A percentile compares a stretch with the other conserved stretches of the same genome.
These are phyloP conservation scores for Ogataea pini DNA, from an alignment of 805 yeast species.

Conservation along the genomic window DNA sequence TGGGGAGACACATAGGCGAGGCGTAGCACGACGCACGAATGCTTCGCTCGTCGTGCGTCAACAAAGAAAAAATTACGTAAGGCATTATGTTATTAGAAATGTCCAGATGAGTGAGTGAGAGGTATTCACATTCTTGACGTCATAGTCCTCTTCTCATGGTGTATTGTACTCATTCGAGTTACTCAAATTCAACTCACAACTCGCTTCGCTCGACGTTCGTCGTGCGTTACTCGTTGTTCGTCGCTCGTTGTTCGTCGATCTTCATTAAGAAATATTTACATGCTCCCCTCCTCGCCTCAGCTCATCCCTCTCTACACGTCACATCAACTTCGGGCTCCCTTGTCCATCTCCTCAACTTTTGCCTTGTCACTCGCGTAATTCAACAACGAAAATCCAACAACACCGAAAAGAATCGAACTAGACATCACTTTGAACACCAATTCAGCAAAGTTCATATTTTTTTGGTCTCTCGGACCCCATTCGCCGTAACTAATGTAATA, in stretches of 20 bases:
- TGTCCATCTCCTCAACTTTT: constrained; percentile 15
- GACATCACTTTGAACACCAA: constrained; percentile 36
- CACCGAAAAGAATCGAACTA: constrained; percentile 35
- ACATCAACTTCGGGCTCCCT: not conserved
- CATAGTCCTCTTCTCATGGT: too few species aligned
- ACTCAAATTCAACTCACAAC: not conserved
- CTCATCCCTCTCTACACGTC: not conserved
- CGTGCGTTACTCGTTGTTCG: not conserved
- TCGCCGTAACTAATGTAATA: constrained; percentile 59
- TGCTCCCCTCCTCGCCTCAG: not conserved
- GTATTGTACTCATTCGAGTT: too few species aligned
- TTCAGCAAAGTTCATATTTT: constrained; percentile 33
- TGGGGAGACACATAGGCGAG: not conserved
- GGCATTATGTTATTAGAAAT: too few species aligned
- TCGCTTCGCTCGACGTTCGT: not conserved
- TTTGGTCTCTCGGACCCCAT: constrained; percentile 58
- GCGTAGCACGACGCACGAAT: too few species aligned
- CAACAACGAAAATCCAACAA: constrained; percentile 35
- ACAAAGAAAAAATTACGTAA: too few species aligned
- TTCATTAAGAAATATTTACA: not conserved
- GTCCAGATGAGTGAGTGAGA: too few species aligned
- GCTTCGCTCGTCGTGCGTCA: too few species aligned
- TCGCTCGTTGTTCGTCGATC: not conserved
- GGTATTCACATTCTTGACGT: too few species aligned
- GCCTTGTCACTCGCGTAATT: constrained; percentile 36